Percentiles rank a stretch among this genome's conserved stretches.
Evolutionary conservation across 345 rosid genomes (phyloP).

Genomic region (Citrus sinensis): DVS_A1.0 CM039162.1:30740001-30740500

Average conservation of each 20-base stretch:
- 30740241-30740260: neutral
- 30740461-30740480: neutral
- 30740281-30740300: neutral
- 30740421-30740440: slow-evolving; percentile 80
- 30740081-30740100: neutral
- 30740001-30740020: slow-evolving; percentile 68
- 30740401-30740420: slow-evolving; percentile 90
- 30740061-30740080: slow-evolving; percentile 39
- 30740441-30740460: slow-evolving; percentile 64
- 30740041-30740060: slow-evolving; percentile 88
- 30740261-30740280: neutral
- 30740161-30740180: neutral
- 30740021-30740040: slow-evolving; percentile 70
- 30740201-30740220: neutral
- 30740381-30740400: slow-evolving; percentile 82
- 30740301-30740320: neutral
- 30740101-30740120: neutral
- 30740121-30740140: neutral
- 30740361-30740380: slow-evolving; percentile 92
- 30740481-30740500: neutral
- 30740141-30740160: neutral
- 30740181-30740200: neutral
- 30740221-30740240: neutral
- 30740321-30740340: neutral
- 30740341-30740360: slow-evolving; percentile 63